These are phyloP conservation scores for Coemansia sp. DNA, from an alignment of 192 early-diverging fungal genomes.

Conservation along the genomic window DNA sequence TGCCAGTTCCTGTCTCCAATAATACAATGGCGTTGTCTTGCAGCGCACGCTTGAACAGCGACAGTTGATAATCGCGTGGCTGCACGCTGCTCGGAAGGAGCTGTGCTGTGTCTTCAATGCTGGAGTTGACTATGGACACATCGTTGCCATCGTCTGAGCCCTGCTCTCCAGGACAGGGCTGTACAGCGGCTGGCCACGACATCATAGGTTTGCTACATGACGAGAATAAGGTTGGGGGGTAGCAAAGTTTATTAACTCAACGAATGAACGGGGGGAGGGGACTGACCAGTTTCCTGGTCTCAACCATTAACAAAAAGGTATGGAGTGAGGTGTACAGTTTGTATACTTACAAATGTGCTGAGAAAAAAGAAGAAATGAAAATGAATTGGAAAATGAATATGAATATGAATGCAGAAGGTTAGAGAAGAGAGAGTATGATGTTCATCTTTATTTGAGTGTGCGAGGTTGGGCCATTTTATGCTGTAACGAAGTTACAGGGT, in stretches of 20 bases:
- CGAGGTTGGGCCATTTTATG: neutral
- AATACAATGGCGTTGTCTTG: slow-evolving; percentile 83
- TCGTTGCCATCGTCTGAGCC: neutral
- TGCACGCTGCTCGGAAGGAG: slow-evolving; percentile 22
- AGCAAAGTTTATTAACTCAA: neutral
- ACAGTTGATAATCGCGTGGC: slow-evolving; percentile 82
- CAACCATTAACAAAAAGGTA: neutral
- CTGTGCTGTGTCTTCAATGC: neutral
- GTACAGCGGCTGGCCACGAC: neutral
- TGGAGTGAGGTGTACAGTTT: neutral
- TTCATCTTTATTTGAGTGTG: neutral
- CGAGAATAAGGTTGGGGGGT: neutral
- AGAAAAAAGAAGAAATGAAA: neutral
- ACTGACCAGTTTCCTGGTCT: neutral
- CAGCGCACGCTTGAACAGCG: slow-evolving; percentile 71
- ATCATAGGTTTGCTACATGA: slow-evolving; percentile 2
- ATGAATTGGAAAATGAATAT: neutral
- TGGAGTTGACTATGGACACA: neutral
- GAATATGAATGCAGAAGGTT: neutral
- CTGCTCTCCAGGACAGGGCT: neutral
- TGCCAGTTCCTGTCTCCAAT: slow-evolving; percentile 92
- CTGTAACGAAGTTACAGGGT: neutral
- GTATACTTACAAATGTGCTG: neutral
- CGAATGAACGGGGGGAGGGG: neutral
- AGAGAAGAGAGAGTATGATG: neutral